Conservation (phyloP, 306 rosid genomes). For the Cicer chorassanicum region DNA sequence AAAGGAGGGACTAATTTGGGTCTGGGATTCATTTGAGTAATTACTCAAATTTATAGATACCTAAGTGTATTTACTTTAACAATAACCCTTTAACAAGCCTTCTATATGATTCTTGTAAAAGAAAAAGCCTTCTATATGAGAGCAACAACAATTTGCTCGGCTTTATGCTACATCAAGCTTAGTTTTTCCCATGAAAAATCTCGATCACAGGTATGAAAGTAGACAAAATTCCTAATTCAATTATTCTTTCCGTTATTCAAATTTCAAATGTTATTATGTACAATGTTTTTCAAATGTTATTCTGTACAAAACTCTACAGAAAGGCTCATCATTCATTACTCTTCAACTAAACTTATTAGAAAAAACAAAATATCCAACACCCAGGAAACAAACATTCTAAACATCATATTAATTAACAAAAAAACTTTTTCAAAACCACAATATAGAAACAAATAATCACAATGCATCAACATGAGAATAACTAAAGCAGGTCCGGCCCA, state of each 20-base stretch:
- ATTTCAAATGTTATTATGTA: not conserved
- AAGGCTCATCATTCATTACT: not conserved
- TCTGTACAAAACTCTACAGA: not conserved
- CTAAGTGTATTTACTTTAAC: not conserved
- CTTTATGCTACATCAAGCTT: not conserved
- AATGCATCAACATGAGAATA: not conserved
- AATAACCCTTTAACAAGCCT: not conserved
- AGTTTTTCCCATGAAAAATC: not conserved
- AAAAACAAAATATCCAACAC: not conserved
- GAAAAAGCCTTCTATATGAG: not conserved
- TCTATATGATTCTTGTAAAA: not conserved
- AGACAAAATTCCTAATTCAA: too few relatives aligned
- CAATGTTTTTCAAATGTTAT: not conserved
- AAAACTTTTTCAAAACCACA: not conserved
- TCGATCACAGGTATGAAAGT: not conserved
- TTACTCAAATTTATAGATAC: too few relatives aligned
- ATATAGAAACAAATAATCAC: not conserved
- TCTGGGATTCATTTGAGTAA: too few relatives aligned
- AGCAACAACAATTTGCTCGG: not conserved
- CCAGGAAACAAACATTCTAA: not conserved
- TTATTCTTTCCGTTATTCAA: not conserved
- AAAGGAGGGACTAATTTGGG: too few relatives aligned
- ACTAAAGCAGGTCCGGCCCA: too few relatives aligned
- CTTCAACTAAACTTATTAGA: not conserved
- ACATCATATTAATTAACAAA: constrained; percentile 1